Evolutionary conservation across 805 yeast species (phyloP), one percentile per base, ranked within the genome.

Genomic region (Spathaspora passalidarum): DNA sequence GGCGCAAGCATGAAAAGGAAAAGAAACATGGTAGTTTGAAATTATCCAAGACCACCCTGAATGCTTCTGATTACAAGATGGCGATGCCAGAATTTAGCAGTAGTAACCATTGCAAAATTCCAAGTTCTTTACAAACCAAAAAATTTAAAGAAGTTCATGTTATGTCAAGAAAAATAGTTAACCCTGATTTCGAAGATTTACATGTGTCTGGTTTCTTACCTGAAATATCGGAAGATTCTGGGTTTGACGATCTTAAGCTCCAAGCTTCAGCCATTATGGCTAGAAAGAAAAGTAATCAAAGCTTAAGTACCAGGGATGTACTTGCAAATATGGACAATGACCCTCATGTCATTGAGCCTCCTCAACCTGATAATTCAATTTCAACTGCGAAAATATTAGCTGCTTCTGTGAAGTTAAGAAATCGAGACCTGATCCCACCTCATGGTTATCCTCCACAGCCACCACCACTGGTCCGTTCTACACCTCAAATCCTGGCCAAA

Each of bases 171-270:
- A 62, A 66, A 46, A 64, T 71, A 4, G 75, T 73, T 13, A 71
- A 72, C 52, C 72, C 78, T 21, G 68, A 68, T 17, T 56, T 60
- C 48, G 73, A 70, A 42, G 78, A 73, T 38, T 53, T 74, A 22
- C 57, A 75, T 23, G 67, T 67, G 1, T 69, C 72, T 18, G 63
- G 67, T 46, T 63, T 69, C 35, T 62, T 78, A 42, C 81, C 81
- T 3, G 78, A 78, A 49, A 42, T 75, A 21, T 69, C 79, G 1
- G 67, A 66, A 29, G 76, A 75, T 38, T 75, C 81, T 2, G 80
- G 76, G 13, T 72, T 77, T 56, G 79, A 67, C 40, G 60, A 61
- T 40, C 17, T 47, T 4, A 75, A 74, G 38, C 75, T 77, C 55
- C 17, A 37, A 14, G 49, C 54, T 21, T 51, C 45, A 34, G 57